Evolutionary conservation across 106 monocot genomes (phyloP), one percentile per base, ranked within the genome.

Genomic region (Apostasia shenzhenica): DNA sequence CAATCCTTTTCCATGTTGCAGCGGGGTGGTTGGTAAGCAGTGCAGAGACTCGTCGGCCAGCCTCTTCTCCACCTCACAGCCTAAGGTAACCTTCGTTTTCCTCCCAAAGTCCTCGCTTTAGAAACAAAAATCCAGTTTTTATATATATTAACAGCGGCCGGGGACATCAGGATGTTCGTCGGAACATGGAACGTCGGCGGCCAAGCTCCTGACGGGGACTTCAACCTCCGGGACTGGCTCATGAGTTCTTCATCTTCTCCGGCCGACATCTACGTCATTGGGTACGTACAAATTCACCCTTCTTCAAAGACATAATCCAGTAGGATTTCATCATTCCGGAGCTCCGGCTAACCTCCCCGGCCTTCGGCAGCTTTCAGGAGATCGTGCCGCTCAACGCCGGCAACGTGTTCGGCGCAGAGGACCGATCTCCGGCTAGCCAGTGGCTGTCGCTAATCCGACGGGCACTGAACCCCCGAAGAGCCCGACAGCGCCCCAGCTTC

Each of bases 131-230:
- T 13, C 11, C 8, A 41, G n/a, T 48, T 9, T 26, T 3, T 66
- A 14, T 40, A 2, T 8, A 45, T 40, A 26, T 10, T 7, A 4
- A 2, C 39, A 13, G 4, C 7, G 26, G 41, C 4, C n/a, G 55
- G 14, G 12, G 2, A 14, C 2, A 12, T 9, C n/a, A 92, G 91
- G 77, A 73, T 80, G 76, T 92, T 92, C 66, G 91, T 82, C 63
- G 84, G 87, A 2, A 92, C 91, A 38, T 92, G 91, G 91, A 92
- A 92, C 65, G 91, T 88, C 3, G 91, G 87, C 5, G 91, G 91
- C 55, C 74, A 73, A 72, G 62, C 85, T 38, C 91, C 91, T n/a
- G 70, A 73, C 55, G 68, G 73, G 2, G 74, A 46, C 8, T 72
- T 88, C 63, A 71, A 78, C 73, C 67, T 92, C 47, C 67, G 80